Conservation (phyloP, 2,329 filamentous ascomycete species). For the Xylariomycetidae sp. region DNA sequence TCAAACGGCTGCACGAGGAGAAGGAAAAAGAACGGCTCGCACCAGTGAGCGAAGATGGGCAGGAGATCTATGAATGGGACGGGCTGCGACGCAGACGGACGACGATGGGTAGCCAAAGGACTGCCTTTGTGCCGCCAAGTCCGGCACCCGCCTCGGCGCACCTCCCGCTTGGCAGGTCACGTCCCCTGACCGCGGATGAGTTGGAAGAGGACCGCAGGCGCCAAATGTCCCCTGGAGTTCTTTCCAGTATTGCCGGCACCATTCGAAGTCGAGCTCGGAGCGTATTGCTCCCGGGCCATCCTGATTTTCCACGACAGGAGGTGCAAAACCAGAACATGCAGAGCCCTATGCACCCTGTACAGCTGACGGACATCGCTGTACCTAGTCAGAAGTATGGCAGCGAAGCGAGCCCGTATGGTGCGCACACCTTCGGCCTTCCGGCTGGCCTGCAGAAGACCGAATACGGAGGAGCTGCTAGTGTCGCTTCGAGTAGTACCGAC, state of each 20-base stretch:
- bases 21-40: constrained; percentile 66
- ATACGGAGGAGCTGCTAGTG: constrained; percentile 45
- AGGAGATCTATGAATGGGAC: constrained; percentile 76
- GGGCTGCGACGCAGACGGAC: constrained; percentile 72
- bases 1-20: constrained; percentile 74
- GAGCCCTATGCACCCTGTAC: constrained; percentile 57
- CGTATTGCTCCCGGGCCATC: constrained; percentile 34
- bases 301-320: constrained; percentile 35
- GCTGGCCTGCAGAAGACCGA: constrained; percentile 39
- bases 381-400: constrained; percentile 39
- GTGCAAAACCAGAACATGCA: constrained; percentile 35
- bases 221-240: constrained; percentile 41
- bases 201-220: constrained; percentile 48
- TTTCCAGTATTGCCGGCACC: constrained; percentile 54
- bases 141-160: constrained; percentile 47
- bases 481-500: constrained; percentile 35
- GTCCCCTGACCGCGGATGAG: constrained; percentile 67
- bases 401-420: constrained; percentile 39
- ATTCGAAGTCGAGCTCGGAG: constrained; percentile 43
- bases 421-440: constrained; percentile 49
- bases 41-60: constrained; percentile 72
- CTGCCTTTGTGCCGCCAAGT: constrained; percentile 29
- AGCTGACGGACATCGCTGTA: constrained; percentile 56
- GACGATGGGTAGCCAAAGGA: constrained; percentile 38
- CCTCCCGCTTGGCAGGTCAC: constrained; percentile 83